A percentile compares a stretch with the other conserved stretches of the same genome.
These are phyloP conservation scores for Backusella tarrabulga DNA, from an alignment of 192 early-diverging fungal genomes.

Conservation along the genomic window DNA sequence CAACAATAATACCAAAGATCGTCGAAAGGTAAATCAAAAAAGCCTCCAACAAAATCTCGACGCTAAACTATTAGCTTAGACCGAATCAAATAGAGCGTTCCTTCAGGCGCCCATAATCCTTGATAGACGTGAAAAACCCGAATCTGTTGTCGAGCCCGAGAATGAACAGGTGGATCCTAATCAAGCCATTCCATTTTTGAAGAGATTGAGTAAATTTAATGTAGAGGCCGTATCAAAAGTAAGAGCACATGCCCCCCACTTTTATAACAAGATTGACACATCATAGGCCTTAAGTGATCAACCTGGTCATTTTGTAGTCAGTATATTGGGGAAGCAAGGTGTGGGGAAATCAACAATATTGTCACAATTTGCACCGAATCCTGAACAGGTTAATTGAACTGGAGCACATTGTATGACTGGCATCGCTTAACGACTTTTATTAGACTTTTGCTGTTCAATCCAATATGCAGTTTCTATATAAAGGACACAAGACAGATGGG, in stretches of 20 bases:
- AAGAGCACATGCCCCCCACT: not conserved
- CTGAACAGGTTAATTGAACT: slow-evolving; percentile 11
- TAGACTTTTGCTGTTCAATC: slow-evolving; percentile 39
- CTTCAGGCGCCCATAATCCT: slow-evolving; percentile 29
- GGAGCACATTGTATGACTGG: not conserved
- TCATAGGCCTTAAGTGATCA: slow-evolving; percentile 50
- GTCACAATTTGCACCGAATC: slow-evolving; percentile 48
- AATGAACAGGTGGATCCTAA: not conserved
- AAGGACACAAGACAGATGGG: slow-evolving; percentile 51
- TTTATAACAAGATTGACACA: too few relatives aligned
- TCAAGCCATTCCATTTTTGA: slow-evolving; percentile 10
- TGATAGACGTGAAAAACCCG: slow-evolving; percentile 18
- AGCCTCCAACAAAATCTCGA: too few relatives aligned
- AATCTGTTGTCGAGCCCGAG: not conserved
- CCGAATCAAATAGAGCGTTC: slow-evolving; percentile 5
- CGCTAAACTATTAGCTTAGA: not conserved
- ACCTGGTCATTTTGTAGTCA: slow-evolving; percentile 69
- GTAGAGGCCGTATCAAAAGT: slow-evolving; percentile 17
- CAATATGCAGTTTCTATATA: slow-evolving; percentile 25
- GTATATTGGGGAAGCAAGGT: slow-evolving; percentile 63
- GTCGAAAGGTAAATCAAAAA: slow-evolving; percentile 4
- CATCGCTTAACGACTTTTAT: too few relatives aligned
- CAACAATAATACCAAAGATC: not conserved
- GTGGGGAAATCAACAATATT: slow-evolving; percentile 64
- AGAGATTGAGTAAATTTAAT: slow-evolving; percentile 9